Base-by-base conservation (phyloP, 768 basidiomycete genomes). In the Scleroderma citrinum region DNA sequence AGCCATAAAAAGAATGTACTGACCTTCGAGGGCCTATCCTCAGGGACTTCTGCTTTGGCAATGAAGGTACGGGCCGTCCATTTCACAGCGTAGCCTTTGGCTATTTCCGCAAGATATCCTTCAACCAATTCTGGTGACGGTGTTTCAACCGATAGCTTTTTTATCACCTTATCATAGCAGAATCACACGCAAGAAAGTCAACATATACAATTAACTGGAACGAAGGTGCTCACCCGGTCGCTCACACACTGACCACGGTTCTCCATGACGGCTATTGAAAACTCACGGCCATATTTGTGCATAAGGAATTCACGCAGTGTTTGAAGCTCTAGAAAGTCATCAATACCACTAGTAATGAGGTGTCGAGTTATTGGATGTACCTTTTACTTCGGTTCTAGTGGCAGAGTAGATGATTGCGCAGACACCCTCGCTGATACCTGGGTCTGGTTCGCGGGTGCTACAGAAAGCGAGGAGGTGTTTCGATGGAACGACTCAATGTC, bases 241-340 rank as follows among this genome's bases (percentile, higher is more conserved):
- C 81, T 88, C 38, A 99, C 94, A 66, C 84, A 82, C 14, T 74
- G 72, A 56, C 87, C 82, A 38, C 75, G 78, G 65, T 95, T 93
- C 65, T 93, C 89, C 77, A 92, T 88, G 2, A 88, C 83, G n/a
- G 80, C 77, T 16, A 83, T 56, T 14, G 93, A 81, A 64, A 90
- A 98, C 41, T 93, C 91, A 19, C 95, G 82, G 16, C 95, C 93
- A 63, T 84, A 96, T 70, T 96, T 96, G 65, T 93, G 89, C 87
- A 94, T 89, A 50, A 99, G 77, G 64, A 97, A 80, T 64, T 98
- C 94, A 47, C 96, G 83, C 45, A 97, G 69, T 32, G 92, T 72
- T 56, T 96, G 90, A 34, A 99, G 77, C 63, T 97, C 93, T 92
- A 56, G 19, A 24, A 23, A 44, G 38, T 29, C 34, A 50, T 42